Base-by-base conservation (phyloP, 2,329 filamentous ascomycete species). In the Cytospora paraplurivora region DNA sequence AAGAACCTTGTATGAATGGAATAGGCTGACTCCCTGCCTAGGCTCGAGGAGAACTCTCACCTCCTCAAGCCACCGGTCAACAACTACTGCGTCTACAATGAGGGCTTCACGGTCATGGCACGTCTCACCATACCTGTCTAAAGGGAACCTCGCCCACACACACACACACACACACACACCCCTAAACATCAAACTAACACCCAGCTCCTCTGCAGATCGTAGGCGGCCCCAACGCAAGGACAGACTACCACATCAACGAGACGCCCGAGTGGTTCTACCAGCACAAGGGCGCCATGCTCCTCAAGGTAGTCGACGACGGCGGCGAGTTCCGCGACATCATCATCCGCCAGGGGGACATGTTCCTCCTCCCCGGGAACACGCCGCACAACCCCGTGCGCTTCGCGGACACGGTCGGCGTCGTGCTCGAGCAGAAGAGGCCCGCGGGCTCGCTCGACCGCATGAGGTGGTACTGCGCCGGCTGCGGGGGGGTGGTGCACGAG, bases 181-280 rank as follows among this genome's bases (percentile, higher is more conserved):
- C 51, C 63, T 54, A 38, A 56, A n/a, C n/a, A n/a, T n/a, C 56
- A 37, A 35, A 62, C 54, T 38, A 19, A 47, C 57, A 13, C 50
- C 17, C 41, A n/a, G n/a, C n/a, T n/a, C n/a, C 41, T 10, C 13
- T 17, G 10, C 68, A 88, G 90, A 93, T 97, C 71, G 93, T 99
- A 67, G 95, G 95, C 74, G 95, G 95, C 13, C 95, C 95, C 72
- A 98, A 98, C 77, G 92, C 92, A 66, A 88, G 95, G 68, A 97
- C 93, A 62, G 95, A 98, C 82, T 99, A 97, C 82, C 95, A 98
- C 83, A 94, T 98, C 85, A 98, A 98, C 82, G 82, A 88, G 71
- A 98, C 94, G 0, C 88, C 95, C 13, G 95, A 98, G 77, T 98
- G 93, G 89, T 99, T 98, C 86, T 98, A 95, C 83, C 94, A 98